Conservation (phyloP, 306 rosid genomes). For the Albizia julibrissin region DNA sequence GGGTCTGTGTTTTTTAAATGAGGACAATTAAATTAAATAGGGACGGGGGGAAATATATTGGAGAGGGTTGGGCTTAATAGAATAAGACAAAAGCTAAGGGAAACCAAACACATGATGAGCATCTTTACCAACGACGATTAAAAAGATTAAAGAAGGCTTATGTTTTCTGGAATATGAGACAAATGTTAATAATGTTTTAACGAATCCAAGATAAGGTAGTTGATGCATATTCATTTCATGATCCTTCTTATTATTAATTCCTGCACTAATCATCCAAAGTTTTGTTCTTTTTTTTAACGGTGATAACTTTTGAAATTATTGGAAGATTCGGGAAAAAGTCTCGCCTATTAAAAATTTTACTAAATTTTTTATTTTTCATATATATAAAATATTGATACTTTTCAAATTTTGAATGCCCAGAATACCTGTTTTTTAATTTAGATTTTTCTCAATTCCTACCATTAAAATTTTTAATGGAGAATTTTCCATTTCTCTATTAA, state of each 20-base stretch:
- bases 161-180: slow-evolving; percentile 33
- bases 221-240: not conserved
- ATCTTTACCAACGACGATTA: slow-evolving; percentile 30
- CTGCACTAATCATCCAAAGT: not conserved
- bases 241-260: not conserved
- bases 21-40: not conserved
- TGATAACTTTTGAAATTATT: not conserved
- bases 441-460: no score
- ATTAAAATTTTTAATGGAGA: no score
- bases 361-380: no score
- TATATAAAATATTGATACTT: no score
- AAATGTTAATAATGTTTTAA: slow-evolving; percentile 21
- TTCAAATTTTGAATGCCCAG: no score
- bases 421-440: no score
- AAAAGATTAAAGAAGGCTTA: slow-evolving; percentile 15
- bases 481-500: no score
- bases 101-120: slow-evolving; percentile 29
- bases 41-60: not conserved
- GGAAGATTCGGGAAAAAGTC: no score
- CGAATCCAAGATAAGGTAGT: slow-evolving; percentile 12
- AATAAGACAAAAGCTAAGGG: slow-evolving; percentile 16
- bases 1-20: not conserved
- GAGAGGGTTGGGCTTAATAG: not conserved
- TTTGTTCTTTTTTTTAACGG: not conserved
- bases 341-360: no score